Conservation (phyloP, 2,329 filamentous ascomycete species). For the Davidsoniella eucalypti region DNA sequence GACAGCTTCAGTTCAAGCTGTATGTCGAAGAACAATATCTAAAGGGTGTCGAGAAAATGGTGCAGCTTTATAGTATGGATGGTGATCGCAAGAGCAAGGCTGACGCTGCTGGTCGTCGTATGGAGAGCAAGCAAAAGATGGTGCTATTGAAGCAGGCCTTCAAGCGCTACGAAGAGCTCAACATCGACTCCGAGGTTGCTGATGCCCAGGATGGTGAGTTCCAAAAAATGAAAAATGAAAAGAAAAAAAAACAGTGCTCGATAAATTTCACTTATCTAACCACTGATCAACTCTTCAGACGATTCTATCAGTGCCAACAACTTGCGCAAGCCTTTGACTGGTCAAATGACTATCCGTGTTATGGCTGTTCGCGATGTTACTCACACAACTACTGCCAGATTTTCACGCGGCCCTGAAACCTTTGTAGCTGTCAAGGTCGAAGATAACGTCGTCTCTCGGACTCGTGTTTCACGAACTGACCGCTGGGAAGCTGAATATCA, state of each 20-base stretch:
- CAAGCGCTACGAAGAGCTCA: conserved; percentile 91
- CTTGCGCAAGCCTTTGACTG: conserved; percentile 86
- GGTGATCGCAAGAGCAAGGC: conserved; percentile 90
- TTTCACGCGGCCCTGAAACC: conserved; percentile 82
- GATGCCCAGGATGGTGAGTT: conserved; percentile 64
- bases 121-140: conserved; percentile 97
- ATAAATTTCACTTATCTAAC: not conserved
- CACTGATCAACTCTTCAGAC: conserved; percentile 38
- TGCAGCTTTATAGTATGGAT: conserved; percentile 91
- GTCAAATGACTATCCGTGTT: conserved; percentile 73
- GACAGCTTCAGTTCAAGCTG: conserved; percentile 95
- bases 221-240: not conserved
- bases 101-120: conserved; percentile 74
- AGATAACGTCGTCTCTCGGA: conserved; percentile 78
- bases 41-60: conserved; percentile 98
- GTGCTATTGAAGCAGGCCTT: conserved; percentile 87
- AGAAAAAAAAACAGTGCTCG: too few relatives aligned
- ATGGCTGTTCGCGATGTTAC: conserved; percentile 87
- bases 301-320: conserved; percentile 94
- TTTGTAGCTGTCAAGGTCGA: conserved; percentile 95
- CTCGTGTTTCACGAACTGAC: conserved; percentile 69
- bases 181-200: conserved; percentile 73
- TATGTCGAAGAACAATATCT: conserved; percentile 99
- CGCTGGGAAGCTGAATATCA: conserved; percentile 85
- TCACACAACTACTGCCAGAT: conserved; percentile 69